Base-by-base conservation (phyloP, 192 early-diverging fungal species). In the Rhizoclosmatium sp. region DNA sequence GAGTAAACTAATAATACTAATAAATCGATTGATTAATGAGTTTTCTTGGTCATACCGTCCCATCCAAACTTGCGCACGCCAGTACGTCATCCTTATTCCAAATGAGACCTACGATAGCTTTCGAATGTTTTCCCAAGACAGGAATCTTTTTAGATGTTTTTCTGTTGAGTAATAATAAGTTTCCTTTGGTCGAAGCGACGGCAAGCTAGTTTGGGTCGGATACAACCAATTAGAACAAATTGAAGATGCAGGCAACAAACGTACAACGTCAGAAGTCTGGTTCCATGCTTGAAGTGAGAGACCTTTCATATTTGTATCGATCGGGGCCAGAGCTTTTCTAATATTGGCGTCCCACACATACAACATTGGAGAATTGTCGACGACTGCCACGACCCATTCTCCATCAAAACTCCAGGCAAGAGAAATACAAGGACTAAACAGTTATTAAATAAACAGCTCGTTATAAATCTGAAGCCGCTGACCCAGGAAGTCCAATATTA, bases 41-140 rank as follows among this genome's bases (percentile, higher is more conserved):
- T 39, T 68, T 48, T 3, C 61, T 21, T 7, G 83, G 0, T 47
- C 40, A 56, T 72, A 83, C 87, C 56, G 86, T 86, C 7, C 66
- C 78, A 69, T 89, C 87, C 23, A 84, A 80, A 39, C 86, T 85
- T 1, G 74, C 82, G 44, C 85, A 87, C 7, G 87, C 87, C 3
- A 89, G 77, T 7, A 82, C 71, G 59, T 85, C 82, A 46, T 89
- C 83, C 72, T 71, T 78, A 65, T 69, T 82, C 88, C 89, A 90
- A 44, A 65, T 61, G 0, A 70, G 79, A 23, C 73, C 54, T 0
- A 74, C 69, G 41, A 90, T 90, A 3, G 88, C 75, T 56, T 83
- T 87, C 56, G 79, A 78, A 67, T 90, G 89, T 68, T 90, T 90
- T 12, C 89, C 88, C 42, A 88, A 41, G 4, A 90, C 73, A 19